phyloP scores from a whole-genome alignment of 192 early-diverging fungal species.

The Linnemannia elongata region DNA sequence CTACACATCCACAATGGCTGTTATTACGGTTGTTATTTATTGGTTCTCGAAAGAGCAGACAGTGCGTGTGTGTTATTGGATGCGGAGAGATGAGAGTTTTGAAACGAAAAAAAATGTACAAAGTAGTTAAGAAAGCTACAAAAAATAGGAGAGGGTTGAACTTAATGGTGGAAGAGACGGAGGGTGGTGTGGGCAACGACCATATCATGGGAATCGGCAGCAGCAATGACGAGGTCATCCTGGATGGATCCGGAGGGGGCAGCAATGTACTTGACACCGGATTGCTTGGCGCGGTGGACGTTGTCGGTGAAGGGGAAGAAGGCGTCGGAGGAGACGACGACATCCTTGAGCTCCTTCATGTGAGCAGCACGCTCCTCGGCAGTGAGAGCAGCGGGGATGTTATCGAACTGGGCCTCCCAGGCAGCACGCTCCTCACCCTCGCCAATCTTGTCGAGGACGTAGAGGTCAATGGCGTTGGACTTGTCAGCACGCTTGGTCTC shows the following conservation, averaged over 20 bases:
- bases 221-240: constrained; percentile 87
- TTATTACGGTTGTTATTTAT: background rate
- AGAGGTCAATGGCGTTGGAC: constrained; percentile 98
- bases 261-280: constrained; percentile 91
- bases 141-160: background rate
- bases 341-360: constrained; percentile 75
- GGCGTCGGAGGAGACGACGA: constrained; percentile 95
- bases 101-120: background rate
- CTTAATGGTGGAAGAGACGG: constrained; percentile 97
- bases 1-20: background rate
- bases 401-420: constrained; percentile 88
- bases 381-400: constrained; percentile 84
- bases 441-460: constrained; percentile 91
- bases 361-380: constrained; percentile 84
- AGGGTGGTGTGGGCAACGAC: constrained; percentile 88
- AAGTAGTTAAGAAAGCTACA: background rate
- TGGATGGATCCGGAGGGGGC: constrained; percentile 93
- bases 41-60: background rate
- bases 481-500: constrained; percentile 93
- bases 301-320: constrained; percentile 99
- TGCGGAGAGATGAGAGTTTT: background rate
- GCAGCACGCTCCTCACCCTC: constrained; percentile 75
- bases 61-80: background rate
- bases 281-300: constrained; percentile 85
- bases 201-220: constrained; percentile 87